Conservation (phyloP, 257 asterid genomes). For the Cruciata laevipes region DNA sequence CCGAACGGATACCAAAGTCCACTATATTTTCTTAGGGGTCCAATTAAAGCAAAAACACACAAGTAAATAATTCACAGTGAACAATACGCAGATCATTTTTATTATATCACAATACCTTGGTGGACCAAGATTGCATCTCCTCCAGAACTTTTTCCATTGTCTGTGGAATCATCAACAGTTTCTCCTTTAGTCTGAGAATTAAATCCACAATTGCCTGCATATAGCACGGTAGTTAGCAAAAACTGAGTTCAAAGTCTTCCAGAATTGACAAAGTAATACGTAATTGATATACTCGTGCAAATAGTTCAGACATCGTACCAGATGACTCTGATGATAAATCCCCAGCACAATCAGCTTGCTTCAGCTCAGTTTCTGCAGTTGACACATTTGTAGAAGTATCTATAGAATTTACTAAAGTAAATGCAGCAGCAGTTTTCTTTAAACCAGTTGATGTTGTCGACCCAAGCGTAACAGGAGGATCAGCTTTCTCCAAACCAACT, state of each 20-base stretch:
- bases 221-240: background rate
- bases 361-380: background rate
- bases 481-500: slow-evolving; percentile 16
- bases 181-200: slow-evolving; percentile 1
- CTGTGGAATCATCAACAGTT: background rate
- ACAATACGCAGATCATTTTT: background rate
- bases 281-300: background rate
- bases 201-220: slow-evolving; percentile 9
- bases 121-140: slow-evolving; percentile 17
- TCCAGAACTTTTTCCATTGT: slow-evolving; percentile 4
- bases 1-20: background rate
- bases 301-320: slow-evolving; percentile 19
- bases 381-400: background rate
- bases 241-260: background rate
- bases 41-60: background rate
- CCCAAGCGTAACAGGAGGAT: background rate
- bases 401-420: slow-evolving; percentile 16
- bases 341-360: slow-evolving; percentile 22
- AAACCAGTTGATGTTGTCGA: background rate
- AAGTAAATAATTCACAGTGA: background rate
- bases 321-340: slow-evolving; percentile 21
- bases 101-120: slow-evolving; percentile 24
- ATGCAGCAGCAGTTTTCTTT: slow-evolving; percentile 20
- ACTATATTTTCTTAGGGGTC: background rate
- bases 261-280: background rate